Conservation (phyloP, 2,329 filamentous ascomycete genomes). For the Fusarium floridanum region DNA sequence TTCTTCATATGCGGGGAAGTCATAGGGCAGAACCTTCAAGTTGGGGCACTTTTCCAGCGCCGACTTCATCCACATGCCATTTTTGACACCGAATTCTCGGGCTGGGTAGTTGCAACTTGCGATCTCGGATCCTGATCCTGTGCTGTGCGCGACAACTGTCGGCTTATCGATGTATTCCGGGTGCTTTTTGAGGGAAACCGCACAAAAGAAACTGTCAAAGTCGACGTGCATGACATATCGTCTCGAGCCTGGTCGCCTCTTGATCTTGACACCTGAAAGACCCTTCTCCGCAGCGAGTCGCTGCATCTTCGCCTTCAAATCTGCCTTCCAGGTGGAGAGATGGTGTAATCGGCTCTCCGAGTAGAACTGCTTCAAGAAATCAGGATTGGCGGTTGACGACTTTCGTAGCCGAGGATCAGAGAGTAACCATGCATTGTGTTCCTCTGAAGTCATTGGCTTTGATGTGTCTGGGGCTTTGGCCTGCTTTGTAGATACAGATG, state of each 20-base stretch:
- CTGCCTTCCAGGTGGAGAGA: constrained; percentile 95
- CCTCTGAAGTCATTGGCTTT: constrained; percentile 86
- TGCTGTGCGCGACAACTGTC: constrained; percentile 88
- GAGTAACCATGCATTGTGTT: constrained; percentile 89
- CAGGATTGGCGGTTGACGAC: constrained; percentile 90
- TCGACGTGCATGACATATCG: constrained; percentile 95
- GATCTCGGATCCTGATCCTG: constrained; percentile 90
- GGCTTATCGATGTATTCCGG: constrained; percentile 85
- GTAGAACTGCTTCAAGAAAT: constrained; percentile 95
- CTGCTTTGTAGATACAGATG: not conserved
- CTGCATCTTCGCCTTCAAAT: constrained; percentile 90
- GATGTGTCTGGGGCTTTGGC: constrained; percentile 29
- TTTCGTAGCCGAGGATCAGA: constrained; percentile 88
- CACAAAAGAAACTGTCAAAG: constrained; percentile 98
- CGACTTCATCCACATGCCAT: constrained; percentile 99
- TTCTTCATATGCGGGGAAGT: constrained; percentile 94
- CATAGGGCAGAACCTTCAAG: constrained; percentile 91
- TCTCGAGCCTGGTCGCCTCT: constrained; percentile 72
- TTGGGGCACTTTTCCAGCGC: constrained; percentile 87
- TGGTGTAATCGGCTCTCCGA: constrained; percentile 95
- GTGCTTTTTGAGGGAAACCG: constrained; percentile 83
- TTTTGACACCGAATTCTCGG: constrained; percentile 87
- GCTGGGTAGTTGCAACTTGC: constrained; percentile 98
- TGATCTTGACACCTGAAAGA: constrained; percentile 56
- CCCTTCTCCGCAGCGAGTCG: constrained; percentile 79